Base-by-base conservation (phyloP, 257 asterid species). In the Solanum virginianum region DNA sequence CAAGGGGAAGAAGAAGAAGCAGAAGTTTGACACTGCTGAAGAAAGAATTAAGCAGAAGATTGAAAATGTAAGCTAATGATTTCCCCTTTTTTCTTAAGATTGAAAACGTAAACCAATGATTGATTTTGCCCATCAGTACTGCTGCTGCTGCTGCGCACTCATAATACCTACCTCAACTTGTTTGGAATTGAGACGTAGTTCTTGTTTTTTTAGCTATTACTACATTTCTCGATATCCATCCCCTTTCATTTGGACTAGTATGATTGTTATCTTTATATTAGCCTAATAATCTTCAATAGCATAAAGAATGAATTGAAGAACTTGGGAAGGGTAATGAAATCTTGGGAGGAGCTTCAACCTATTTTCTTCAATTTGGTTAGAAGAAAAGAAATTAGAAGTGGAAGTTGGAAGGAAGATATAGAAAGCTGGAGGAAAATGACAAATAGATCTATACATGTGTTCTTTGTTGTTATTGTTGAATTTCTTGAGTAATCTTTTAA, bases 41-140 rank as follows among this genome's bases (percentile, higher is more conserved):
- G 99, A 96, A 85, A 93, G 94, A 90, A 93, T 96, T 84, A 93
- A 93, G 82, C 85, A 91, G 90, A 96, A 93, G 86, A 94, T 96
- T 83, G 92, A 96, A 87, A 88, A 89, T 18, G 82, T 77, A 6
- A 77, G 82, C 60, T 77, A 24, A 9, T 91, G 92, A 85, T 54
- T 75, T 24, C 26, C 56, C 16, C 15, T 49, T 24, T 24, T 75
- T 24, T 66, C 24, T 66, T 84, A 36, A 49, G 36, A 62, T 36
- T 36, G 41, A 36, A 36, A 36, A 36, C 6, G 41, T 36, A 36
- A 36, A 60, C 53, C 16, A 16, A 45, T 77, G 45, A 60, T 63
- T 24, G 62, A 20, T 80, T 71, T 66, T 71, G 43, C 10, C 10
- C 80, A 39, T 9, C 24, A 71, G 32, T 71, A 41, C 80, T 39